phyloP scores from a whole-genome alignment of 2,329 filamentous ascomycete genomes.

The Thielaviopsis euricoi region DNA sequence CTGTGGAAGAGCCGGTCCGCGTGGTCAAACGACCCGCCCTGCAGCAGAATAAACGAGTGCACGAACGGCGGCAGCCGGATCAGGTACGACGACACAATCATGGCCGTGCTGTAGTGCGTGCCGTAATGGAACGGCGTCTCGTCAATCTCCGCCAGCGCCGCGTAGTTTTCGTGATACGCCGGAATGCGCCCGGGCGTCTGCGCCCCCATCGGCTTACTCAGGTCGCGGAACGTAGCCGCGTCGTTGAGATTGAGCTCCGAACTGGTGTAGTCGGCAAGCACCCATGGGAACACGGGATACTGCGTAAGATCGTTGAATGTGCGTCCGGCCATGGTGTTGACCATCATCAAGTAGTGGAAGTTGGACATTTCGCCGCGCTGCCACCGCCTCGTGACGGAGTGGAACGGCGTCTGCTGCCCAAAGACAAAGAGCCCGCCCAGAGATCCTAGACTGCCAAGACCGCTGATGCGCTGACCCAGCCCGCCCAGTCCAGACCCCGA shows the following conservation, averaged over 20 bases:
- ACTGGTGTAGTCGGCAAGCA: slow-evolving; percentile 88
- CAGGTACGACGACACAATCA: slow-evolving; percentile 94
- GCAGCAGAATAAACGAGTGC: slow-evolving; percentile 81
- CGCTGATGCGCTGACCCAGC: slow-evolving; percentile 47
- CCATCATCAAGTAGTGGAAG: slow-evolving; percentile 95
- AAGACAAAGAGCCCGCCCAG: slow-evolving; percentile 83
- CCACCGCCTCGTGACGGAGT: slow-evolving; percentile 64
- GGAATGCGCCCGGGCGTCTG: slow-evolving; percentile 61
- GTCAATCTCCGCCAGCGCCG: slow-evolving; percentile 77
- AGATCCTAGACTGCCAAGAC: slow-evolving; percentile 32
- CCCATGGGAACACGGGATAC: slow-evolving; percentile 96
- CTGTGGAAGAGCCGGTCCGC: slow-evolving; percentile 92
- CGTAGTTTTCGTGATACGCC: slow-evolving; percentile 71
- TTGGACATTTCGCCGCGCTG: slow-evolving; percentile 91
- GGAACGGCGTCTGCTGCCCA: slow-evolving; percentile 57
- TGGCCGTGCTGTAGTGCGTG: slow-evolving; percentile 95
- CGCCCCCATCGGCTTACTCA: slow-evolving; percentile 92
- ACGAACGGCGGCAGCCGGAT: slow-evolving; percentile 93
- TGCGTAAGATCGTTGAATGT: slow-evolving; percentile 98
- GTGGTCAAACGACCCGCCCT: slow-evolving; percentile 93
- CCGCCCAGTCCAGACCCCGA: slow-evolving; percentile 14
- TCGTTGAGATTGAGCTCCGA: slow-evolving; percentile 78
- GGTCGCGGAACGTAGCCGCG: slow-evolving; percentile 70
- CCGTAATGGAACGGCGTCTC: slow-evolving; percentile 93
- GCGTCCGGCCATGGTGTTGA: slow-evolving; percentile 91